These are phyloP conservation scores for Azolla pinnata DNA, from an alignment of 75 land plant species.

Conservation along the genomic window DNA sequence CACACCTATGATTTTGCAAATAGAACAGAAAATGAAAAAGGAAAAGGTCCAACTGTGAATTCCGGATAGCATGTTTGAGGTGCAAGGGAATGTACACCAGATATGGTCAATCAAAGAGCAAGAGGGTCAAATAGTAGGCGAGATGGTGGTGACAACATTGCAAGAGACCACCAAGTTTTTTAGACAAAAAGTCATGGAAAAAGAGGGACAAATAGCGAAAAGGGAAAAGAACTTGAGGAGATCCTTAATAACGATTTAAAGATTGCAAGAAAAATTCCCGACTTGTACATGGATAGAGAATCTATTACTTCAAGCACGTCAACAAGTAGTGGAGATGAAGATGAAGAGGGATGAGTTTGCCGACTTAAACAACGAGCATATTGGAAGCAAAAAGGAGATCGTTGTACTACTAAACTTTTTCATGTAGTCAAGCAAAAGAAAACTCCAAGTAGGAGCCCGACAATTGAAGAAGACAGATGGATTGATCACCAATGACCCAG, in stretches of 20 bases:
- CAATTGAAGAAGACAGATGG: background rate
- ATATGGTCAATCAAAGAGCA: background rate
- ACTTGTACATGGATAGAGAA: background rate
- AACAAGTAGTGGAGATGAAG: background rate
- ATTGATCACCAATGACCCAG: background rate
- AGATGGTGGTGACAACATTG: background rate
- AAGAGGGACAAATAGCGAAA: background rate
- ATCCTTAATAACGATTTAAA: background rate
- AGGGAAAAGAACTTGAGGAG: background rate
- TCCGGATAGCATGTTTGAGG: background rate
- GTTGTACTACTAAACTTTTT: background rate
- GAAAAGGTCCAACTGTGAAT: background rate
- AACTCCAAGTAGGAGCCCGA: background rate
- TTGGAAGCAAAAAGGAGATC: background rate
- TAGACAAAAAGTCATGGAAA: background rate
- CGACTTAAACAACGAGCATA: background rate
- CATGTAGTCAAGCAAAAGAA: background rate
- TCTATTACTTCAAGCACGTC: background rate
- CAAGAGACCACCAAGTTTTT: background rate
- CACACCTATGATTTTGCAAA: background rate
- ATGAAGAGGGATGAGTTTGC: constrained; percentile 1
- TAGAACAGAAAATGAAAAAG: background rate
- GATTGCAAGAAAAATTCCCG: background rate
- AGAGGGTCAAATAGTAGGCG: background rate
- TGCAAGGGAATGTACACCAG: background rate